These are phyloP conservation scores for Fusarium marasasianum DNA, from an alignment of 2,329 filamentous ascomycete species.

Conservation along the genomic window DNA sequence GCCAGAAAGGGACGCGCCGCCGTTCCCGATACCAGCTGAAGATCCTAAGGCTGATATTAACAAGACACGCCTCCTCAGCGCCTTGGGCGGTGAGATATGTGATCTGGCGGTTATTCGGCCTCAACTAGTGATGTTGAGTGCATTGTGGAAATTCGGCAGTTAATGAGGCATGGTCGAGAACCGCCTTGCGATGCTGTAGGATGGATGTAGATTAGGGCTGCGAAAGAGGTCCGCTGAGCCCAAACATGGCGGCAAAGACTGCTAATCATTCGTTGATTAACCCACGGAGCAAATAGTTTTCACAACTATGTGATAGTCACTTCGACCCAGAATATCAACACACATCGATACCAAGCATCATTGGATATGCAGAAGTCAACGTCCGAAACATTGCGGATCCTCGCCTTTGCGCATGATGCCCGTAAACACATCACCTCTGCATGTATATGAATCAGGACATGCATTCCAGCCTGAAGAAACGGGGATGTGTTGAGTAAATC, in stretches of 20 bases:
- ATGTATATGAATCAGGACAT: not conserved
- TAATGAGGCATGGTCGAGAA: constrained; percentile 18
- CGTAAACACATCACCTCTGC: not conserved
- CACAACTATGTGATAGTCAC: not conserved
- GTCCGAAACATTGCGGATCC: not conserved
- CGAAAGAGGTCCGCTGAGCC: constrained; percentile 5
- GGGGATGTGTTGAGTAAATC: constrained; percentile 8
- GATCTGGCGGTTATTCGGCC: not conserved
- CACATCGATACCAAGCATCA: not conserved
- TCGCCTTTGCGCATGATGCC: not conserved
- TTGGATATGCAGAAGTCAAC: not conserved
- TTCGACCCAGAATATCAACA: not conserved
- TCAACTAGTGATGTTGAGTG: not conserved
- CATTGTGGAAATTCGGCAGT: constrained; percentile 7
- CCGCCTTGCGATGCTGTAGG: not conserved
- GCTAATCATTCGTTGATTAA: constrained; percentile 7
- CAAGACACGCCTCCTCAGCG: not conserved
- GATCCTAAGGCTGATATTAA: not conserved
- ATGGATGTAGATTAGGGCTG: not conserved
- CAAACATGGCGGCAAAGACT: constrained; percentile 7
- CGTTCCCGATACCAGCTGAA: constrained; percentile 25
- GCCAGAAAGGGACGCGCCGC: constrained; percentile 18
- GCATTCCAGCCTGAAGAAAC: constrained; percentile 1
- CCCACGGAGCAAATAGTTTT: not conserved
- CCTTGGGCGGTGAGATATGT: not conserved